Base-by-base conservation (phyloP, 2,329 filamentous ascomycete species). In the Huntiella decipiens region DNA sequence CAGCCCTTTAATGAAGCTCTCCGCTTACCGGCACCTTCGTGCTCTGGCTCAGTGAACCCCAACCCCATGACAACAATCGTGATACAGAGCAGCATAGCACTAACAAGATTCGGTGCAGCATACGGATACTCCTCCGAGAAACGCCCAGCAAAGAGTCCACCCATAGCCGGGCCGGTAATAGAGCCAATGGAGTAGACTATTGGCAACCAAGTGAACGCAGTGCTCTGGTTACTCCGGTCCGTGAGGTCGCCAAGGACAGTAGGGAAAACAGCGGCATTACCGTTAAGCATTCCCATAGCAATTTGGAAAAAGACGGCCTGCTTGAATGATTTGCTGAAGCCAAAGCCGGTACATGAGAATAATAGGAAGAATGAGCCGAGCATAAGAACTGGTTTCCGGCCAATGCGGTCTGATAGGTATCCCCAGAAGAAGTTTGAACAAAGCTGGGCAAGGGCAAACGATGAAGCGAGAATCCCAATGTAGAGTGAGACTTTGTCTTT, bases 171-270 rank as follows among this genome's bases (percentile, higher is more conserved):
- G 0, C 91, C 91, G 0, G 87, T 91, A 51, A 98, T 94, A 38
- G 83, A 84, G 13, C 91, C 91, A 32, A 98, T 67, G 3, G 88
- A 88, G 61, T 98, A 98, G n/a, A 96, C 79, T 35, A 96, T 81
- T 0, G 91, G 91, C 37, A 98, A 66, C 64, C 94, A 98, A 1
- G 83, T 91, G 56, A 98, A 98, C 0, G 86, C 91, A 45, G 74
- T 73, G 56, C 84, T 91, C 67, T 98, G 91, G 60, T 98, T 98
- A 52, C 81, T 91, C 46, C 85, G 77, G 58, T 96, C 87, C 1
- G 91, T 98, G 44, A 98, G 81, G 60, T 98, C 91, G 36, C 91
- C 91, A 42, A 98, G 62, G 42, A 88, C 93, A 0, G 91, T 95
- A 5, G 85, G 88, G 11, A 98, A 86, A 10, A 95, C 79, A 4